Evolutionary conservation across 192 early-diverging fungal species (phyloP).

Genomic region (Chytriomyces sp.): DNA sequence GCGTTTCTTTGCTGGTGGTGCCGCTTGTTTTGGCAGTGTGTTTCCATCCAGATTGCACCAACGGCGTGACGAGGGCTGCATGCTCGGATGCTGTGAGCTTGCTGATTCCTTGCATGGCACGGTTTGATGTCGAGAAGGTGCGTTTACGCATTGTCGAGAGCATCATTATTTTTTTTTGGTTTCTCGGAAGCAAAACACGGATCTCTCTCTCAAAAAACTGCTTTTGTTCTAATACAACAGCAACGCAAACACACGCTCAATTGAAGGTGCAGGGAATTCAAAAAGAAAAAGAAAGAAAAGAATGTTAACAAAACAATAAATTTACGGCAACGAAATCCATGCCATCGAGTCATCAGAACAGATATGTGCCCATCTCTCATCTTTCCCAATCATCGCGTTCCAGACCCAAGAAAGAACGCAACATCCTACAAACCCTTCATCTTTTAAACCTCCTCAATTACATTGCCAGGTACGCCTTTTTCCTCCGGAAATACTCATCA

Average conservation of each 20-base stretch:
- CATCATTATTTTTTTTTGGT: no score
- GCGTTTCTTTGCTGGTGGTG: slow-evolving; percentile 53
- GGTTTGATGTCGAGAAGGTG: no score
- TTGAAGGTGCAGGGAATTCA: neutral
- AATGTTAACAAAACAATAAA: neutral
- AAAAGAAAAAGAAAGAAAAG: slow-evolving; percentile 2
- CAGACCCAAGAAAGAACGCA: neutral
- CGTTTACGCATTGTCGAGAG: no score
- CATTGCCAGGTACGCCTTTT: slow-evolving; percentile 37
- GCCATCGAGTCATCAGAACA: neutral
- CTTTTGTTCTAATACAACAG: no score
- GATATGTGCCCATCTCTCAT: neutral
- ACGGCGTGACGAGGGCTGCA: neutral
- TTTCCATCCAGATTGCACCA: neutral
- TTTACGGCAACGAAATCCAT: neutral
- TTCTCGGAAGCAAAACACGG: no score
- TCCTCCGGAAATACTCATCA: slow-evolving; percentile 60
- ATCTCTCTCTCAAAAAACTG: no score
- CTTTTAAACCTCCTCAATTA: slow-evolving; percentile 14
- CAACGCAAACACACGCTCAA: no score
- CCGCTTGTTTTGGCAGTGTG: slow-evolving; percentile 40
- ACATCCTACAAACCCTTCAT: neutral
- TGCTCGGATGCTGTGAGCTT: slow-evolving; percentile 5
- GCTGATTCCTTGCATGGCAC: neutral
- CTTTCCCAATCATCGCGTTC: neutral